These are phyloP conservation scores for Ambrosiella xylebori DNA, from an alignment of 2,329 filamentous ascomycete genomes.

Conservation along the genomic window DNA sequence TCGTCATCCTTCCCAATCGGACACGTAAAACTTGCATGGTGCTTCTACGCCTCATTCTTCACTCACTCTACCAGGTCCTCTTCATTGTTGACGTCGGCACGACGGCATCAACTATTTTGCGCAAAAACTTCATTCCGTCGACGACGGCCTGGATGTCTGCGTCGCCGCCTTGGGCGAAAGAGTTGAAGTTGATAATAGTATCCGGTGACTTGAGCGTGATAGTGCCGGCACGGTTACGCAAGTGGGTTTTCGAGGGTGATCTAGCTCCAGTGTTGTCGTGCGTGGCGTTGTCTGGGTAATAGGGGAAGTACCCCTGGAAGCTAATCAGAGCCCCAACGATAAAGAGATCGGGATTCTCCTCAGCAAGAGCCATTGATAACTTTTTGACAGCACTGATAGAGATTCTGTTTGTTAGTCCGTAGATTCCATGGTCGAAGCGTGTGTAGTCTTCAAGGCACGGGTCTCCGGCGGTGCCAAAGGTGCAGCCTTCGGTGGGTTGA, in stretches of 20 bases:
- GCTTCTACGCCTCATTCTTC: constrained; percentile 30
- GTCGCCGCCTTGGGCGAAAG: constrained; percentile 31
- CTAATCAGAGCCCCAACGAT: constrained; percentile 35
- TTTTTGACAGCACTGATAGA: constrained; percentile 13
- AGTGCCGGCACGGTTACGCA: constrained; percentile 40
- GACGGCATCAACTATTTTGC: constrained; percentile 14
- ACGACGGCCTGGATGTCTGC: constrained; percentile 25
- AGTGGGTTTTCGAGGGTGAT: constrained; percentile 33
- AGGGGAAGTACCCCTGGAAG: constrained; percentile 39
- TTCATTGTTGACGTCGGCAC: constrained; percentile 15
- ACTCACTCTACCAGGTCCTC: constrained; percentile 20
- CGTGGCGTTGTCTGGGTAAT: constrained; percentile 29
- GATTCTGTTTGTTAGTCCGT: constrained; percentile 10
- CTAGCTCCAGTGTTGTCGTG: constrained; percentile 24
- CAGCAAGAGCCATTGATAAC: not conserved
- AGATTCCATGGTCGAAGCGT: constrained; percentile 1
- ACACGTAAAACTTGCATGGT: constrained; percentile 38
- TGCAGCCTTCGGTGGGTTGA: not conserved
- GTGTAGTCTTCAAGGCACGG: not conserved
- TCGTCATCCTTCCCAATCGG: constrained; percentile 38
- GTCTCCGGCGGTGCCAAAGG: constrained; percentile 10
- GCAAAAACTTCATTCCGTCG: constrained; percentile 19
- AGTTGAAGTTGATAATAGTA: constrained; percentile 43
- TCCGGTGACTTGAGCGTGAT: constrained; percentile 44
- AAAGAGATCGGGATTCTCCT: constrained; percentile 32